A percentile compares a stretch with the other conserved stretches of the same genome.
Evolutionary conservation across 2,329 filamentous ascomycete genomes (phyloP).

Genomic region (Trichocomaceae sp.): DNA sequence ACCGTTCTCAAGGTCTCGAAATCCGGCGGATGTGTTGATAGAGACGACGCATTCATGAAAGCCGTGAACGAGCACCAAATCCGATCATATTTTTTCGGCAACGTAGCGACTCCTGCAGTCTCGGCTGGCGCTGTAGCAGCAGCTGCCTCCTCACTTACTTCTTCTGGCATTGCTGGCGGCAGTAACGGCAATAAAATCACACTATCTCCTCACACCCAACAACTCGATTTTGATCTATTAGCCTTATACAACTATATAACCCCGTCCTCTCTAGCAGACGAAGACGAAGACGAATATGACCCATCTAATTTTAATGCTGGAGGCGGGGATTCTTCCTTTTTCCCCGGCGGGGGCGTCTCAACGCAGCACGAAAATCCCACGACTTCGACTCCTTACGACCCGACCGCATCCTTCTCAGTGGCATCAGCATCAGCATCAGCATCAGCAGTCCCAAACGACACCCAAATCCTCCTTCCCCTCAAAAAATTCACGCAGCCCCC

Average conservation of each 20-base stretch:
- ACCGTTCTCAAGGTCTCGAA: constrained; percentile 72
- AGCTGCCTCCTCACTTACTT: constrained; percentile 25
- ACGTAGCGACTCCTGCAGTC: constrained; percentile 27
- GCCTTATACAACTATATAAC: constrained; percentile 65
- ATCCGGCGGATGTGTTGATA: constrained; percentile 75
- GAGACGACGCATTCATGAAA: constrained; percentile 68
- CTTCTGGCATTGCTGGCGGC: constrained; percentile 27
- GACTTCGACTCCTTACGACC: constrained; percentile 14
- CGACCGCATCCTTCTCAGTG: constrained; percentile 14
- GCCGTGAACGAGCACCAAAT: constrained; percentile 68
- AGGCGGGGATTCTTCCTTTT: constrained; percentile 23
- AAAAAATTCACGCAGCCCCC: constrained; percentile 58
- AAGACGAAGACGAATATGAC: constrained; percentile 45
- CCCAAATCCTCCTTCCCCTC: constrained; percentile 32
- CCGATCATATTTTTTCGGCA: constrained; percentile 91
- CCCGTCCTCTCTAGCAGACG: constrained; percentile 35
- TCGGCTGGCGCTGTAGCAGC: neutral
- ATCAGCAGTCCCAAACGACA: constrained; percentile 20
- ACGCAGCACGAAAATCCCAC: neutral
- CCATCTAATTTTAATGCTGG: constrained; percentile 25
- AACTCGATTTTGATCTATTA: constrained; percentile 68
- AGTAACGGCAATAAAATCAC: constrained; percentile 53
- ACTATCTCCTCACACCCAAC: constrained; percentile 80
- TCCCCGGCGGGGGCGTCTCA: constrained; percentile 27
- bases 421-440: constrained; percentile 21